Evolutionary conservation across 1,284 basidiomycete species (phyloP), one percentile per base, ranked within the genome.

Genomic region (Filobasidium uniguttulatum): DNA sequence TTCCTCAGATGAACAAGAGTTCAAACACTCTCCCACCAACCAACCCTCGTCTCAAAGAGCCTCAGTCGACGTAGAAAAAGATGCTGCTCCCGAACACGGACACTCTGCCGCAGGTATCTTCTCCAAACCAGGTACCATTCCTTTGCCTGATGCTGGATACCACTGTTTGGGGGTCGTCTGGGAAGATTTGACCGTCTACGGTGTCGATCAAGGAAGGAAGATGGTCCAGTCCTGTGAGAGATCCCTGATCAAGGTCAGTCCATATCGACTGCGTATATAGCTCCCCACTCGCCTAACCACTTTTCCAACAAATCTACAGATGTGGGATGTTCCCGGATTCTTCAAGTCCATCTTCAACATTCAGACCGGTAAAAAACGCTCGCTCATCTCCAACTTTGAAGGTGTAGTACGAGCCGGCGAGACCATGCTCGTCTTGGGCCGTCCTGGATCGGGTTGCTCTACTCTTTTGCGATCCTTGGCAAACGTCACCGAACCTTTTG

Each of bases 401-500:
- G 64, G 65, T 35, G 29, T 60, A 1, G 63, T 68, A 29, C 50
- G 54, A 37, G 56, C 66, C 0, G 66, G 65, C 41, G 66, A 69
- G 57, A 67, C 65, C 63, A 62, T 66, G 58, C 58, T 70, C 35
- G 64, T 64, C 34, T 60, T 70, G 8, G 68, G 64, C 9, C 60
- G 70, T 38, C 71, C 71, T 0, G 71, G 70, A 10, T 58, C 62
- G 0, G 72, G 72, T 23, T 71, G 69, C 58, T 69, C 68, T 10
- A 73, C 72, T 0, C 68, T 73, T 56, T 64, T 73, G 59, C 71
- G 71, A 55, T 33, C 69, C 3, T 61, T 73, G 5, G 62, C 70
- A 15, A 68, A 70, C 40, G 59, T 69, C 26, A 62, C 67, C 29
- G 52, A 56, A 12, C 67, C 69, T 5, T 73, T 68, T 50, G 65